A percentile compares a stretch with the other conserved stretches of the same genome.
Conservation (phyloP, 805 yeast genomes). For the Wickerhamia fluorescens region DNA sequence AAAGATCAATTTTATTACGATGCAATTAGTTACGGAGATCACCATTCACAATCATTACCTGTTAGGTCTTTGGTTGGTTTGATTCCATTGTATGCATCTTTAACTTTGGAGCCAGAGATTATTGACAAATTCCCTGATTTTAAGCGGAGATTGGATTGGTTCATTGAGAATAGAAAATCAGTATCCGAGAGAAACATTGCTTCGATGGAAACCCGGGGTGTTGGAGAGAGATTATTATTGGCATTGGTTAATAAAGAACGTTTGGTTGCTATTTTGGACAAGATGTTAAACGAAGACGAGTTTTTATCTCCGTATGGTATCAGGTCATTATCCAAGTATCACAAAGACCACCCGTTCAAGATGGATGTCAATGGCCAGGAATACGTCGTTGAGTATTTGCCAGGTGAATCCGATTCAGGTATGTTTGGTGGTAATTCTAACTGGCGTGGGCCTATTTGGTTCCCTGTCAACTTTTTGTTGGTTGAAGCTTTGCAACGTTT, state of each 20-base stretch:
- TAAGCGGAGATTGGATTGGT: conserved; percentile 79
- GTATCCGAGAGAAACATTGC: conserved; percentile 81
- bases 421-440: conserved; percentile 95
- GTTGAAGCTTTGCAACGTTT: conserved; percentile 85
- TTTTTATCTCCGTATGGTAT: conserved; percentile 81
- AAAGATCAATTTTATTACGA: conserved; percentile 85
- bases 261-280: conserved; percentile 61
- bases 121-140: conserved; percentile 74
- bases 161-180: conserved; percentile 58
- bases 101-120: conserved; percentile 81
- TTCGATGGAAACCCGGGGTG: conserved; percentile 72
- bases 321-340: conserved; percentile 81
- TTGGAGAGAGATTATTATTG: conserved; percentile 71
- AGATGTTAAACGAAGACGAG: conserved; percentile 82
- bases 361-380: conserved; percentile 76
- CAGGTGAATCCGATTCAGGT: conserved; percentile 89
- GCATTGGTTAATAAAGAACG: conserved; percentile 80
- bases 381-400: conserved; percentile 65
- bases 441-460: conserved; percentile 98
- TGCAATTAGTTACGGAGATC: conserved; percentile 77
- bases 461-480: conserved; percentile 80
- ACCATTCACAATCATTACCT: conserved; percentile 60
- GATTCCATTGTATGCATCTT: conserved; percentile 83
- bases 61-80: conserved; percentile 87
- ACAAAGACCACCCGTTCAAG: conserved; percentile 74